Conservation (phyloP, 2,329 filamentous ascomycete species). For the Colletotrichum orchidophilum region DNA sequence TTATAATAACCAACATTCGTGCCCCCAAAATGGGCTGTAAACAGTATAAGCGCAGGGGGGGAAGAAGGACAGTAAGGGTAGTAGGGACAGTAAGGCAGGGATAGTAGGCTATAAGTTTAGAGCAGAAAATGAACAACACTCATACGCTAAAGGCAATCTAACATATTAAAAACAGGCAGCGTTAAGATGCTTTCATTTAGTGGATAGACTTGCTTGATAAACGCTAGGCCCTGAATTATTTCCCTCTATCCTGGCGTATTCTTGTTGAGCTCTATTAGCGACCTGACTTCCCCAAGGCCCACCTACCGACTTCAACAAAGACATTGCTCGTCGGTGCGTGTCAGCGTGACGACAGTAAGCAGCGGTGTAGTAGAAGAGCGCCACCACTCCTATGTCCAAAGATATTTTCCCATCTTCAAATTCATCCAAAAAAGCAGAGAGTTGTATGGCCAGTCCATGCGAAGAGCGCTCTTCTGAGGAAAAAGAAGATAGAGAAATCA, state of each 20-base stretch:
- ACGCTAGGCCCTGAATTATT: background rate
- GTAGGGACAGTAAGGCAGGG: no score
- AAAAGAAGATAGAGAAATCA: background rate
- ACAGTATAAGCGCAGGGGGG: no score
- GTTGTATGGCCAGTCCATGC: background rate
- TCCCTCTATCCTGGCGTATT: background rate
- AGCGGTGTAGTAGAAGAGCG: background rate
- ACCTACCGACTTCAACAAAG: background rate
- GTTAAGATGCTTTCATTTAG: no score
- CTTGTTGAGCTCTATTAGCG: background rate
- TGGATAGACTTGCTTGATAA: background rate
- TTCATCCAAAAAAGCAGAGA: background rate
- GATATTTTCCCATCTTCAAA: background rate
- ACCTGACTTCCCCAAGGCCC: background rate
- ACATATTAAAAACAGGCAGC: no score
- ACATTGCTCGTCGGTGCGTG: background rate
- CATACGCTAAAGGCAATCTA: no score
- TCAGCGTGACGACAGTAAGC: background rate
- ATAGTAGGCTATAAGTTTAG: no score
- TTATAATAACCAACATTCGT: background rate
- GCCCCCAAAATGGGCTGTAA: no score
- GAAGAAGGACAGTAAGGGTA: no score
- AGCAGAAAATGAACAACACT: no score
- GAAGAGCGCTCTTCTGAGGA: background rate
- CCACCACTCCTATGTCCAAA: background rate